Percentiles rank a stretch among this genome's conserved stretches.
phyloP scores from a whole-genome alignment of 1,284 basidiomycete species.

The Cronartium quercuum region DNA sequence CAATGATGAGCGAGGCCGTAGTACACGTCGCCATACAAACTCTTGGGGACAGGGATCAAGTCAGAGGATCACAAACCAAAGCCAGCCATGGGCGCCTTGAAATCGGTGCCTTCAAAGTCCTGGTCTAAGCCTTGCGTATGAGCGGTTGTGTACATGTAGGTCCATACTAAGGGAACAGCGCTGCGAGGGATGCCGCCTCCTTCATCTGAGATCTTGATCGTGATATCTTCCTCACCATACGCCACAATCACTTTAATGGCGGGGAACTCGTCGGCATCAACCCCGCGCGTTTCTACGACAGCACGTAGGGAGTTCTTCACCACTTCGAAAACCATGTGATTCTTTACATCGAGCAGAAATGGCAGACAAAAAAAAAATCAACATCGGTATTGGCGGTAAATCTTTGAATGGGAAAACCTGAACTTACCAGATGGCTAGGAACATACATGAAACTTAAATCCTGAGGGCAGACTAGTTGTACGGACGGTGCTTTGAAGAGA shows the following conservation, averaged over 20 bases:
- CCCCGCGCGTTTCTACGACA: constrained; percentile 86
- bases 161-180: constrained; percentile 94
- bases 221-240: constrained; percentile 83
- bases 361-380: background rate
- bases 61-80: constrained; percentile 57
- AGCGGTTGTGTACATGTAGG: constrained; percentile 98
- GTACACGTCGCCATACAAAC: constrained; percentile 69
- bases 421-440: constrained; percentile 65
- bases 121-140: constrained; percentile 77
- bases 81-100: constrained; percentile 97
- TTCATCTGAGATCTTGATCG: constrained; percentile 95
- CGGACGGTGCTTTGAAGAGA: constrained; percentile 91
- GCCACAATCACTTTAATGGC: constrained; percentile 96
- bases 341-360: constrained; percentile 42
- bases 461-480: constrained; percentile 89
- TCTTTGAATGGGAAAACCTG: background rate
- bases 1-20: constrained; percentile 1
- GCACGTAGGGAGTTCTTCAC: constrained; percentile 96
- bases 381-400: constrained; percentile 52
- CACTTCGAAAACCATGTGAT: constrained; percentile 97
- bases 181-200: constrained; percentile 92
- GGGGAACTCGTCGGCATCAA: constrained; percentile 71
- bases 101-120: constrained; percentile 82
- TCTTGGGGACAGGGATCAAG: constrained; percentile 39
- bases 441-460: constrained; percentile 90